Evolutionary conservation across 140 eudicot genomes (phyloP).

Genomic region (Eryngium alpinum): DNA sequence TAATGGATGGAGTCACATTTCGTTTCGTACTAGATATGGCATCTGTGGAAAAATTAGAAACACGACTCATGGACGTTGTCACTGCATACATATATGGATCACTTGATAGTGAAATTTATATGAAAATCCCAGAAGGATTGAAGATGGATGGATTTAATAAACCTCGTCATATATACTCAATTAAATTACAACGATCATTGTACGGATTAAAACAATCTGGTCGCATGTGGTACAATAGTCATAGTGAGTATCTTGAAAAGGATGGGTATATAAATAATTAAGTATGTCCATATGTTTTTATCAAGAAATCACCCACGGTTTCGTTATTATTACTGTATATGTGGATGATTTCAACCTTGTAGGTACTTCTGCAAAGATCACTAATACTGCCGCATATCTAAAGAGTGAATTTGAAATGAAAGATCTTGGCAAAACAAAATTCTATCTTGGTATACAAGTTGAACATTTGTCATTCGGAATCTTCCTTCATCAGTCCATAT

Average conservation of each 20-base stretch:
- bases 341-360: background rate
- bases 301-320: background rate
- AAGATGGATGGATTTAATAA: too few relatives aligned
- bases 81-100: background rate
- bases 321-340: background rate
- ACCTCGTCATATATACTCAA: too few relatives aligned
- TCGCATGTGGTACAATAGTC: background rate
- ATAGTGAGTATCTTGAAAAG: background rate
- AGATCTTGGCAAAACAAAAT: background rate
- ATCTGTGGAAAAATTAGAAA: background rate
- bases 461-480: background rate
- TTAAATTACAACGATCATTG: background rate
- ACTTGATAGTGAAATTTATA: background rate
- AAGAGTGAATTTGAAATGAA: background rate
- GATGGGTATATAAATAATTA: background rate
- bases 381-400: background rate
- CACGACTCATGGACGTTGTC: background rate
- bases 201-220: background rate
- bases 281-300: background rate
- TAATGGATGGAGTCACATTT: background rate
- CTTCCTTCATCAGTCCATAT: background rate
- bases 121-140: background rate
- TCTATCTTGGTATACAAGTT: background rate
- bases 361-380: background rate
- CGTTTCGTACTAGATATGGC: background rate